These are phyloP conservation scores for Aspergillus avenaceus DNA, from an alignment of 495 filamentous ascomycete species.

Conservation along the genomic window DNA sequence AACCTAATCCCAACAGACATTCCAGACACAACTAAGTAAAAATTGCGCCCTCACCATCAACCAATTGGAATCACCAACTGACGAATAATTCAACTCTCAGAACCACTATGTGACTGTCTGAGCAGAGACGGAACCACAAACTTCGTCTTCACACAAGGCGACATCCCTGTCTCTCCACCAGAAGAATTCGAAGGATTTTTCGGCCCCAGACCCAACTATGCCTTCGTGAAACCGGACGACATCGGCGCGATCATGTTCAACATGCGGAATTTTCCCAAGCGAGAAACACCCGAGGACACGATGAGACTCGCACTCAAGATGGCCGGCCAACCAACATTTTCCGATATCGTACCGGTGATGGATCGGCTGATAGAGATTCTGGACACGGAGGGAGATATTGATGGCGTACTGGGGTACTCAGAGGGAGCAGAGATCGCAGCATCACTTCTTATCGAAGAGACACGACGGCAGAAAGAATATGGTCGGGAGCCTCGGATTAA, in stretches of 20 bases:
- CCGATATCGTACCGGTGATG: slow-evolving; percentile 11
- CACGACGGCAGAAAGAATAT: slow-evolving; percentile 24
- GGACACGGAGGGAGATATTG: slow-evolving; percentile 31
- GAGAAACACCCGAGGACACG: slow-evolving; percentile 19
- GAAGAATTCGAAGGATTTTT: slow-evolving; percentile 21
- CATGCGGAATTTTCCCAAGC: slow-evolving; percentile 20
- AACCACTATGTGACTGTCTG: slow-evolving; percentile 19
- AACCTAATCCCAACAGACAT: slow-evolving; percentile 3
- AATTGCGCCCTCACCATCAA: background rate
- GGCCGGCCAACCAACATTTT: slow-evolving; percentile 12
- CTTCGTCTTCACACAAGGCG: slow-evolving; percentile 24
- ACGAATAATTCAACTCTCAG: background rate
- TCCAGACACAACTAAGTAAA: slow-evolving; percentile 24
- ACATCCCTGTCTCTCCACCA: slow-evolving; percentile 8
- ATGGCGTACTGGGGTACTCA: slow-evolving; percentile 53
- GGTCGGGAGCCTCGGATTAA: slow-evolving; percentile 46
- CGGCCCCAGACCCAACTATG: slow-evolving; percentile 26
- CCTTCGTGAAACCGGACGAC: slow-evolving; percentile 13
- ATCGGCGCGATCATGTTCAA: background rate
- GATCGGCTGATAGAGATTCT: slow-evolving; percentile 20
- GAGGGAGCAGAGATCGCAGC: slow-evolving; percentile 58
- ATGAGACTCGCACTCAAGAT: slow-evolving; percentile 6
- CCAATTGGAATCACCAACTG: background rate
- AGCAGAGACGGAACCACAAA: slow-evolving; percentile 7
- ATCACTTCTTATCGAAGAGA: slow-evolving; percentile 49